These are phyloP conservation scores for Claviceps sp. DNA, from an alignment of 2,329 filamentous ascomycete genomes.

Conservation along the genomic window DNA sequence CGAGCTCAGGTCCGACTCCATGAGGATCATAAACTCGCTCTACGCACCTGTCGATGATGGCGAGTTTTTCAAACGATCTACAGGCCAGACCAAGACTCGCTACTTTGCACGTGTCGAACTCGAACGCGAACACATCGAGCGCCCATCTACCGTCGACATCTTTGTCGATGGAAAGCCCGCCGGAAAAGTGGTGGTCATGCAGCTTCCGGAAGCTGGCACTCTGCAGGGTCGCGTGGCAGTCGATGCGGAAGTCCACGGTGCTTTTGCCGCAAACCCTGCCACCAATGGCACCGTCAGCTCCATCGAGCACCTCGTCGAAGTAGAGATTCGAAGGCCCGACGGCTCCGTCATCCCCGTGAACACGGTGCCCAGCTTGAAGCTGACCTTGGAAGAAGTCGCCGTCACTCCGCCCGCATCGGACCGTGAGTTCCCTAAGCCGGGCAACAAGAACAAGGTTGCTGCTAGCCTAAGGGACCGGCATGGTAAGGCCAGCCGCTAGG, in stretches of 20 bases:
- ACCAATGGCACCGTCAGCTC: conserved; percentile 1
- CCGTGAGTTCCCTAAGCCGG: conserved; percentile 17
- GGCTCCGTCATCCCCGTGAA: conserved; percentile 16
- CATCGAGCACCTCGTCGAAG: conserved; percentile 1
- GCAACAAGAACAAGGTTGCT: conserved; percentile 3
- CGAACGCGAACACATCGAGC: conserved; percentile 21
- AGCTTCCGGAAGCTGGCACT: conserved; percentile 19
- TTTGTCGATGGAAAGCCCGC: conserved; percentile 19
- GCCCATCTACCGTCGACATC: conserved; percentile 22
- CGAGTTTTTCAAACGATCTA: neutral
- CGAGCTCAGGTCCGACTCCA: conserved; percentile 19
- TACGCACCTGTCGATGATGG: conserved; percentile 11
- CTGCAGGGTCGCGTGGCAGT: conserved; percentile 24
- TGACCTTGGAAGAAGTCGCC: conserved; percentile 22
- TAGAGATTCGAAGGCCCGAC: conserved; percentile 15
- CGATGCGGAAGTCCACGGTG: conserved; percentile 24
- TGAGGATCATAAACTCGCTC: conserved; percentile 19
- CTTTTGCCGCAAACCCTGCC: neutral
- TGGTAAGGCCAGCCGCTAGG: neutral
- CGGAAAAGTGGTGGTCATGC: conserved; percentile 23
- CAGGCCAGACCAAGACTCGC: conserved; percentile 11
- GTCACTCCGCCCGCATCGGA: conserved; percentile 14
- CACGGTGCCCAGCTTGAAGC: conserved; percentile 21
- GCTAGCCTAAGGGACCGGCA: neutral
- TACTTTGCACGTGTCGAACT: conserved; percentile 23